Conservation (phyloP, 805 yeast genomes). For the Metschnikowia gruessii region DNA sequence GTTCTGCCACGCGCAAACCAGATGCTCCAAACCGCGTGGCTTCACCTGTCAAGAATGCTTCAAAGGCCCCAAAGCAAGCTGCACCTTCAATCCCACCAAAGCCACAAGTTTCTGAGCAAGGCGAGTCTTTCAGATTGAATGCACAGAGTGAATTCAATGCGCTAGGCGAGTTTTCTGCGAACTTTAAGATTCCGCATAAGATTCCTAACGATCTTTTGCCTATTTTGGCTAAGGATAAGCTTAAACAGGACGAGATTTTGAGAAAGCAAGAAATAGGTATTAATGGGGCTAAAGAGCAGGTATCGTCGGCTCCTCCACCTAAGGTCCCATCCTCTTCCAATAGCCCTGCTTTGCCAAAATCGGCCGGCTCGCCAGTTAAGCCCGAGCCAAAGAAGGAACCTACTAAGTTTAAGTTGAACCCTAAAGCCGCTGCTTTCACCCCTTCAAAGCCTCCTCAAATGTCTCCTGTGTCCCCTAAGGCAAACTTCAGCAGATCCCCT, state of each 20-base stretch:
- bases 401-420: slow-evolving; percentile 67
- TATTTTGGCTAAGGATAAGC: slow-evolving; percentile 62
- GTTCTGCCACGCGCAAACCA: slow-evolving; percentile 37
- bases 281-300: slow-evolving; percentile 8
- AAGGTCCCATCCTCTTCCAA: slow-evolving; percentile 8
- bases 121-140: slow-evolving; percentile 43
- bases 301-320: slow-evolving; percentile 7
- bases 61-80: slow-evolving; percentile 15
- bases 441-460: slow-evolving; percentile 39
- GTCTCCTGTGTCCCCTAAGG: slow-evolving; percentile 30
- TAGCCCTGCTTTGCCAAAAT: slow-evolving; percentile 10
- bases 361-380: slow-evolving; percentile 2
- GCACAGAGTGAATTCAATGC: slow-evolving; percentile 66
- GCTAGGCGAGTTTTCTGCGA: slow-evolving; percentile 74
- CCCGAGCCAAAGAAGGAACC: slow-evolving; percentile 12
- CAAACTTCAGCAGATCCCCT: slow-evolving; percentile 24
- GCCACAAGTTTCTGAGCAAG: slow-evolving; percentile 17
- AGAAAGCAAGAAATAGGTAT: slow-evolving; percentile 31
- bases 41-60: background rate
- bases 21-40: background rate
- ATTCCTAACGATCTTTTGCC: slow-evolving; percentile 66
- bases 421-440: slow-evolving; percentile 64
- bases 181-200: slow-evolving; percentile 66
- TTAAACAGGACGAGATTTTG: slow-evolving; percentile 60
- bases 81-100: slow-evolving; percentile 12